These are phyloP conservation scores for Eragrostis curvula DNA, from an alignment of 176 grass and related monocot genomes.

Conservation along the genomic window DNA sequence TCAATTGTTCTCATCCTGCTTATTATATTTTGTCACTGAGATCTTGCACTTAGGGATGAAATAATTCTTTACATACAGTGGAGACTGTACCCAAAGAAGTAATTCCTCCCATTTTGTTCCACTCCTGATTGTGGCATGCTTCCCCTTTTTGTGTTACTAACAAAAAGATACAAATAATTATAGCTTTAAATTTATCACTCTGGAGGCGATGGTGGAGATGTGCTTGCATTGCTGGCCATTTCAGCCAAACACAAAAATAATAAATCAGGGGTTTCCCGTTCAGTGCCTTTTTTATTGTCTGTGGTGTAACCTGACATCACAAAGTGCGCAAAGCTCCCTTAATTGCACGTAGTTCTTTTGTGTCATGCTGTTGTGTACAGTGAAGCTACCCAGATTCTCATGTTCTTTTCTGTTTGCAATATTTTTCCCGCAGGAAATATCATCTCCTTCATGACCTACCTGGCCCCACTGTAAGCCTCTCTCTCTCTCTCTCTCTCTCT, in stretches of 20 bases:
- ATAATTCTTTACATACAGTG: background rate
- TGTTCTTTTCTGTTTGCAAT: background rate
- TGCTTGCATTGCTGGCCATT: too few species aligned
- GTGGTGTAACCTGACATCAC: background rate
- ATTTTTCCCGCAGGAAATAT: constrained; percentile 60
- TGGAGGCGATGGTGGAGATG: too few species aligned
- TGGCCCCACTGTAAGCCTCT: constrained; percentile 74
- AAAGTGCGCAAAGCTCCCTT: background rate
- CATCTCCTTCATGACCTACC: constrained; percentile 85
- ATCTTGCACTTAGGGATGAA: background rate
- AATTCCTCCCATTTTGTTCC: background rate
- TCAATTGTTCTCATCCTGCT: background rate
- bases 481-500: background rate
- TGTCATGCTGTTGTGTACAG: background rate
- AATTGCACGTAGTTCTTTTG: background rate
- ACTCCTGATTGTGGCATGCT: background rate
- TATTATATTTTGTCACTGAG: background rate
- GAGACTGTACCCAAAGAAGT: background rate
- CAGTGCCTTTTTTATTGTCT: too few species aligned
- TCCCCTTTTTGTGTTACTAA: too few species aligned
- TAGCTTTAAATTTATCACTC: background rate
- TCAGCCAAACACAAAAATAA: too few species aligned
- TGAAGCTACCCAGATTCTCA: background rate
- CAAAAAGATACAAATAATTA: background rate
- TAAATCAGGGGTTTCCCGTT: too few species aligned